phyloP scores from a whole-genome alignment of 805 yeast genomes.

The Kuraishia molischiana region DNA sequence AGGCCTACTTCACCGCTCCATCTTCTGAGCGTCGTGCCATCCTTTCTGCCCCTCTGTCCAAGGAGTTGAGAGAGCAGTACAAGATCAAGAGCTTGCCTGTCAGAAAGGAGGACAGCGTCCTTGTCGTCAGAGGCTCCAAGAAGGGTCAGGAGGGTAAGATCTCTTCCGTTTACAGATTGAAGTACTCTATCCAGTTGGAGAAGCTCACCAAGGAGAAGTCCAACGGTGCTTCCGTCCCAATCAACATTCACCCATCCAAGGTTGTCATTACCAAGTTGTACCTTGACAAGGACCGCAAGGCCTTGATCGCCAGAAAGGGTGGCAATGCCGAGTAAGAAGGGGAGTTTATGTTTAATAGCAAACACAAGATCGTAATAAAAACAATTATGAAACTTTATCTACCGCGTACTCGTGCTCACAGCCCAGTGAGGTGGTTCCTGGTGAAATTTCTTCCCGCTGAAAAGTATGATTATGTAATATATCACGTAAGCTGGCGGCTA shows the following conservation, averaged over 20 bases:
- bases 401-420: too few species aligned
- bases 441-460: too few species aligned
- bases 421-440: too few species aligned
- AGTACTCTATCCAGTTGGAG: slow-evolving; percentile 93
- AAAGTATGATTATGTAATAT: too few species aligned
- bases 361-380: background rate
- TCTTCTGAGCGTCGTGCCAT: slow-evolving; percentile 90
- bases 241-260: slow-evolving; percentile 97
- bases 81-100: slow-evolving; percentile 92
- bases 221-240: slow-evolving; percentile 94
- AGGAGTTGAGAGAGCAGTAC: slow-evolving; percentile 97
- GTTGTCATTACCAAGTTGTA: slow-evolving; percentile 97
- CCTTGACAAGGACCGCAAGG: slow-evolving; percentile 98
- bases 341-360: background rate
- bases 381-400: background rate
- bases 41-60: slow-evolving; percentile 97
- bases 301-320: slow-evolving; percentile 94
- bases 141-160: slow-evolving; percentile 99
- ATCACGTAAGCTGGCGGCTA: too few species aligned
- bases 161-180: slow-evolving; percentile 97
- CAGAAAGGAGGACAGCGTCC: slow-evolving; percentile 95
- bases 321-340: slow-evolving; percentile 75
- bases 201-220: slow-evolving; percentile 97
- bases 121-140: slow-evolving; percentile 96
- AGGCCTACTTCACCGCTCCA: slow-evolving; percentile 98